These are phyloP conservation scores for Hypomontagnella monticulosa DNA, from an alignment of 495 filamentous ascomycete species.

Conservation along the genomic window DNA sequence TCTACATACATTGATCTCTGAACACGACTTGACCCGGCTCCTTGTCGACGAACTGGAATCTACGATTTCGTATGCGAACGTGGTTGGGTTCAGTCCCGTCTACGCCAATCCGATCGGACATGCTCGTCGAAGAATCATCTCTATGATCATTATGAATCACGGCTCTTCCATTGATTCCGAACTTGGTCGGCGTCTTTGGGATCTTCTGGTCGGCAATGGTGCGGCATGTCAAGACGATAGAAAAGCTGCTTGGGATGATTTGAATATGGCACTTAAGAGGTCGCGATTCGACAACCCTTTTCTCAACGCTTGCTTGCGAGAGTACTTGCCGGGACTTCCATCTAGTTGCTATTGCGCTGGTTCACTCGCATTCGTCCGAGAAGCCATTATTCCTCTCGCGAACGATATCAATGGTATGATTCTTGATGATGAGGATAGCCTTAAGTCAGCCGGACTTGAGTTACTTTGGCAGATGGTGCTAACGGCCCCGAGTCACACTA, in stretches of 20 bases:
- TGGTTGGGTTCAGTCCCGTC: conserved; percentile 50
- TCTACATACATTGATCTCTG: conserved; percentile 50
- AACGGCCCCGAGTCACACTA: conserved; percentile 70
- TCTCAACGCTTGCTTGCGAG: conserved; percentile 69
- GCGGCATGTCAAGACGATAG: conserved; percentile 65
- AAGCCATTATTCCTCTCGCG: conserved; percentile 52
- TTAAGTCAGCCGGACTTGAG: conserved; percentile 68
- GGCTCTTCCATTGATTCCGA: conserved; percentile 69
- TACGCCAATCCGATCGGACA: conserved; percentile 49
- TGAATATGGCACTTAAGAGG: conserved; percentile 62
- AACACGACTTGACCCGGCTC: conserved; percentile 57
- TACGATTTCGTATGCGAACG: conserved; percentile 47
- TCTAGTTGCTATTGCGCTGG: conserved; percentile 73
- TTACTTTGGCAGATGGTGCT: conserved; percentile 86
- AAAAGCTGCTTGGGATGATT: conserved; percentile 70
- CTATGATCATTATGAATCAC: conserved; percentile 64
- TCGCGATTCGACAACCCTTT: conserved; percentile 66
- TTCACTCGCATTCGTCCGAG: conserved; percentile 71
- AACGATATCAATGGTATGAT: conserved; percentile 50
- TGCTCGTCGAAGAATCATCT: conserved; percentile 69
- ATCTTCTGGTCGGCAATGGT: conserved; percentile 69
- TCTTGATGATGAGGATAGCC: conserved; percentile 54
- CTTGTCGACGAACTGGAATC: conserved; percentile 61
- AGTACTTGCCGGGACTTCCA: conserved; percentile 70
- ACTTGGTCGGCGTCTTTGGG: conserved; percentile 72